These are phyloP conservation scores for Zopfochytrium polystomum DNA, from an alignment of 371 early-diverging fungal species.

Conservation along the genomic window DNA sequence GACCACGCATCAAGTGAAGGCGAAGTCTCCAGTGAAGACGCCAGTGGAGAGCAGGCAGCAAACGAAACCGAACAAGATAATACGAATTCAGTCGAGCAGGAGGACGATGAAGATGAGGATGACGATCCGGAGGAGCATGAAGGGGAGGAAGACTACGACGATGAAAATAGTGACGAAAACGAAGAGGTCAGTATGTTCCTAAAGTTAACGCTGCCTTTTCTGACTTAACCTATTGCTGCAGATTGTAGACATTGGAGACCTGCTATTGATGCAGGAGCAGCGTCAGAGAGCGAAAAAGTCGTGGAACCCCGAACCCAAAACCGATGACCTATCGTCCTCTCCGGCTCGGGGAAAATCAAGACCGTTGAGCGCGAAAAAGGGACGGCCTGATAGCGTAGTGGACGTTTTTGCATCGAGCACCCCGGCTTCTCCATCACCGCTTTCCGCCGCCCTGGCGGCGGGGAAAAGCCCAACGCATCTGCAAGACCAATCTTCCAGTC, in stretches of 20 bases:
- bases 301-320: too few species aligned
- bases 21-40: slow-evolving; percentile 1
- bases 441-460: neutral
- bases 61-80: slow-evolving; percentile 12
- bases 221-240: neutral
- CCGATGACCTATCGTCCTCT: too few species aligned
- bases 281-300: too few species aligned
- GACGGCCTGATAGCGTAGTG: too few species aligned
- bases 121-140: slow-evolving; percentile 38
- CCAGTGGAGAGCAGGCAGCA: slow-evolving; percentile 4
- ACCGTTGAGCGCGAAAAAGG: too few species aligned
- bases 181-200: neutral
- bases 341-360: too few species aligned
- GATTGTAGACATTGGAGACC: neutral
- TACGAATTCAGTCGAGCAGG: slow-evolving; percentile 10
- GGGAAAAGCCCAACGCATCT: slow-evolving; percentile 1
- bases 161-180: slow-evolving; percentile 35
- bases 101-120: slow-evolving; percentile 22
- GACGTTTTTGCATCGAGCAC: neutral
- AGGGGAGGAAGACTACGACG: slow-evolving; percentile 26
- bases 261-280: neutral
- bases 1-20: neutral
- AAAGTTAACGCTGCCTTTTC: slow-evolving; percentile 4
- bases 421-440: slow-evolving; percentile 10
- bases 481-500: neutral